Percentiles rank a stretch among this genome's conserved stretches.
These are phyloP conservation scores for Teratosphaeria zuluensis DNA, from an alignment of 2,329 filamentous ascomycete genomes.

Conservation along the genomic window DNA sequence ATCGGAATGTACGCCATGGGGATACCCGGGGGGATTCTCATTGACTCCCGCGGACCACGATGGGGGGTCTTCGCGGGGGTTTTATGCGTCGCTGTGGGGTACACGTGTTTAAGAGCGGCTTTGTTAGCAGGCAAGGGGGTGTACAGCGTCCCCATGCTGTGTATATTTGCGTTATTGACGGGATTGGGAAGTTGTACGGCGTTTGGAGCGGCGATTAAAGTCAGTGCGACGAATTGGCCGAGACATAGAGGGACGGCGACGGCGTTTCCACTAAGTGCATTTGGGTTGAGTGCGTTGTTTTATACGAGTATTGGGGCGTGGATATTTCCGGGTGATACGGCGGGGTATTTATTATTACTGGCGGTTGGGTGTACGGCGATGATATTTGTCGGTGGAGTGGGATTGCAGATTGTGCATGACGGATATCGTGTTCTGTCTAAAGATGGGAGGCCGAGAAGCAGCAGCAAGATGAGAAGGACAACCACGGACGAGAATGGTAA, in stretches of 20 bases:
- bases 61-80: conserved; percentile 68
- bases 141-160: conserved; percentile 51
- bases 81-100: conserved; percentile 63
- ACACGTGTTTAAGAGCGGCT: conserved; percentile 74
- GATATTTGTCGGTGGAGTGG: conserved; percentile 70
- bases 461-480: conserved; percentile 37
- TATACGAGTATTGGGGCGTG: conserved; percentile 73
- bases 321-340: conserved; percentile 73
- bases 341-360: conserved; percentile 69
- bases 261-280: conserved; percentile 83
- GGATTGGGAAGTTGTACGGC: conserved; percentile 83
- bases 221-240: conserved; percentile 80
- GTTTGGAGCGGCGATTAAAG: conserved; percentile 83
- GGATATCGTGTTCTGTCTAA: conserved; percentile 49
- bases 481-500: conserved; percentile 54
- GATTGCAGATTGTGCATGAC: conserved; percentile 57
- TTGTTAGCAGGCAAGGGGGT: conserved; percentile 59
- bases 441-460: conserved; percentile 34
- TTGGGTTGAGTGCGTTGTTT: conserved; percentile 92
- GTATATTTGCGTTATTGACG: conserved; percentile 75
- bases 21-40: conserved; percentile 77
- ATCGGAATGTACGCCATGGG: conserved; percentile 90
- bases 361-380: conserved; percentile 69
- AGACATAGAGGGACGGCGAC: conserved; percentile 86
- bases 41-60: conserved; percentile 72